phyloP scores from a whole-genome alignment of 257 asterid genomes.

The Galeopsis tetrahit region DNA sequence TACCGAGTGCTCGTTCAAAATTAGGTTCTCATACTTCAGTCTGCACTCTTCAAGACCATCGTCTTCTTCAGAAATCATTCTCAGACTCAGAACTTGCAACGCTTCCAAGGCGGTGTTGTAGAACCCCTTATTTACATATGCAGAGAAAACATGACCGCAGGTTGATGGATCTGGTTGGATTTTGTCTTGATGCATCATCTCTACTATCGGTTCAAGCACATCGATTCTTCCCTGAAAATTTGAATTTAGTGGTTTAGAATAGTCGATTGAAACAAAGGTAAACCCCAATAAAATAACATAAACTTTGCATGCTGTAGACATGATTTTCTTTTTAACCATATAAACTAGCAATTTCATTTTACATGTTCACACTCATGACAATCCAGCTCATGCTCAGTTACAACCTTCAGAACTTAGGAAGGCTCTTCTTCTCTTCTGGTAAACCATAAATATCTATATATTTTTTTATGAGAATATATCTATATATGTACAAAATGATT shows the following conservation, averaged over 20 bases:
- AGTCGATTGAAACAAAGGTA: slow-evolving; percentile 17
- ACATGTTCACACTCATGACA: slow-evolving; percentile 9
- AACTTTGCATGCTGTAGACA: not conserved
- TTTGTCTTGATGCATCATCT: slow-evolving; percentile 70
- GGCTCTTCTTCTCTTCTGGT: slow-evolving; percentile 3
- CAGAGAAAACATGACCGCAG: slow-evolving; percentile 68
- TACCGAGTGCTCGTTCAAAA: slow-evolving; percentile 54
- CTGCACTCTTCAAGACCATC: slow-evolving; percentile 50
- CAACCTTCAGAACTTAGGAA: slow-evolving; percentile 13
- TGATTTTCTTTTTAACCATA: not conserved
- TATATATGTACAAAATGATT: not conserved
- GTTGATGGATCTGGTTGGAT: slow-evolving; percentile 84
- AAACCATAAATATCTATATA: not conserved
- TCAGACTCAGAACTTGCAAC: slow-evolving; percentile 74
- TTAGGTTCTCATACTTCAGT: slow-evolving; percentile 53
- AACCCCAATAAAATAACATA: not conserved
- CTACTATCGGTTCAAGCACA: slow-evolving; percentile 70
- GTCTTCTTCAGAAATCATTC: slow-evolving; percentile 71
- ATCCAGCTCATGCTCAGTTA: slow-evolving; percentile 16
- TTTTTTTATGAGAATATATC: not conserved
- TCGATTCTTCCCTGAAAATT: slow-evolving; percentile 72
- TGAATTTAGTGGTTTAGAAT: slow-evolving; percentile 23
- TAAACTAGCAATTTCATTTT: not conserved
- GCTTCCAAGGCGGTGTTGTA: slow-evolving; percentile 84
- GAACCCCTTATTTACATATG: slow-evolving; percentile 59